Evolutionary conservation across 345 rosid genomes (phyloP).

Genomic region (Pseudoturritis turrita): DNA sequence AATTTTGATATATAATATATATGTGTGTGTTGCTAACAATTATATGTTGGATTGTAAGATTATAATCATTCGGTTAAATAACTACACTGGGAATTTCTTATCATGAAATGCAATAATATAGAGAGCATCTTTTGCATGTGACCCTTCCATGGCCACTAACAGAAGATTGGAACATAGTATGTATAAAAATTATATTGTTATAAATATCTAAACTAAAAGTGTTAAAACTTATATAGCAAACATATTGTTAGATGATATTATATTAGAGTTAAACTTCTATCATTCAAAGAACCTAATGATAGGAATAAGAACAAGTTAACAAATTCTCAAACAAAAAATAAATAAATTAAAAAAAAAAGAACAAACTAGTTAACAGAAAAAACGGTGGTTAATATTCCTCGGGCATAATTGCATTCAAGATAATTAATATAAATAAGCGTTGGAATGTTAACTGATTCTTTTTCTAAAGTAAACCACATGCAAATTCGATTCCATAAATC

Average conservation of each 20-base stretch:
- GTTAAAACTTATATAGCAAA: background rate
- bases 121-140: slow-evolving; percentile 10
- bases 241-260: background rate
- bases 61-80: too few relatives aligned
- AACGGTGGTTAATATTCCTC: background rate
- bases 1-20: too few relatives aligned
- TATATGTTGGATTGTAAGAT: background rate
- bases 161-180: background rate
- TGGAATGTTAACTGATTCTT: background rate
- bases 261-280: background rate
- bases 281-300: background rate
- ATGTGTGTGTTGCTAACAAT: too few relatives aligned
- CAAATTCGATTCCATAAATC: slow-evolving; percentile 2
- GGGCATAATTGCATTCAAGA: background rate
- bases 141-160: background rate
- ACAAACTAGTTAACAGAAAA: slow-evolving; percentile 3
- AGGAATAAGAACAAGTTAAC: slow-evolving; percentile 3
- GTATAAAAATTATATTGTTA: background rate
- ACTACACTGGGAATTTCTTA: background rate
- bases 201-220: background rate
- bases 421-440: background rate
- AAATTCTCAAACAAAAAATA: too few relatives aligned
- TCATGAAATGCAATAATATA: background rate
- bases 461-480: background rate
- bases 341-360: too few relatives aligned